Evolutionary conservation across 2,329 filamentous ascomycete species (phyloP), one percentile per base, ranked within the genome.

Genomic region (Calonectria hongkongensis): DNA sequence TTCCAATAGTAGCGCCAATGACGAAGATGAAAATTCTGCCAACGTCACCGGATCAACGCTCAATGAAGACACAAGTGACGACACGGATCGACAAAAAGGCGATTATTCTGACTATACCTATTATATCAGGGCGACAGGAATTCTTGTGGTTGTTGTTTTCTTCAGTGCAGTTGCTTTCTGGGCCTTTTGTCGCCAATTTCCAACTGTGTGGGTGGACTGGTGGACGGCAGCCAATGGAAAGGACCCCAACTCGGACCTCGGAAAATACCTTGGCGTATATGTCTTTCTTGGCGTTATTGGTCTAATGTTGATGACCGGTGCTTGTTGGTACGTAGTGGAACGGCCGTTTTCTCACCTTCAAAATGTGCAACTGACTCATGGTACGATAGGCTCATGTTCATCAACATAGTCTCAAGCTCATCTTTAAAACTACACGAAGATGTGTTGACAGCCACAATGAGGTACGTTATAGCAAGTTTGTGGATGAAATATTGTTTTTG

Each of bases 161-260:
- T n/a, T 54, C 28, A 25, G 4, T 5, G 16, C 50, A 3, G 50
- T 54, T 6, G 6, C n/a, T 54, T 33, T 54, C 7, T 54, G 50
- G 50, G 50, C 50, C 63, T 54, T 66, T 15, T 54, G 47, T 18
- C 47, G 51, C 16, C 45, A 39, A 6, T 54, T 54, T 50, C 63
- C 47, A 39, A 66, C 43, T 30, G 45, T 64, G 4, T 64, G 60
- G 60, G 41, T 64, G 16, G 30, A 64, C 21, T 39, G 16, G 43
- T 64, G 60, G 60, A 30, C 60, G 3, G 43, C 60, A 13, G 60
- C 60, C 8, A 64, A 64, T 47, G 43, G 30, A 30, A 48, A 64
- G 43, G 12, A 64, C 18, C 43, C 60, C 16, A 48, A 48, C 60
- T 74, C 28, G 63, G 70, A 33, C 63, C 79, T 41, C 71, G 50